phyloP scores from a whole-genome alignment of 1,139 yeast species.

The Candida glucosophila region DNA sequence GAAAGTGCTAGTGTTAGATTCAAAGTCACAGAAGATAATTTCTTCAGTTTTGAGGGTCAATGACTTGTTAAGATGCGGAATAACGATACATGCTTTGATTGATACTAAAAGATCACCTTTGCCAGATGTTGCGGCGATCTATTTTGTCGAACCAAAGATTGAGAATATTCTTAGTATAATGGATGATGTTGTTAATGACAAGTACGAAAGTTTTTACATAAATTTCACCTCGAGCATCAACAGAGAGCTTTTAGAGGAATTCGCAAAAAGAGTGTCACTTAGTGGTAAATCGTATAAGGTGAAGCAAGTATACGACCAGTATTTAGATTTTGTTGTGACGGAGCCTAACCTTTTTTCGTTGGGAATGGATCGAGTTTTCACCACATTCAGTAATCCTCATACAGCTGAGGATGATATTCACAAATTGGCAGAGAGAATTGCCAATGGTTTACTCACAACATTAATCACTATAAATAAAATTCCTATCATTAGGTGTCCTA shows the following conservation, averaged over 20 bases:
- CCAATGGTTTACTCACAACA: slow-evolving; percentile 73
- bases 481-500: slow-evolving; percentile 85
- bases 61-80: slow-evolving; percentile 80
- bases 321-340: slow-evolving; percentile 82
- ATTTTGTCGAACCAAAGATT: slow-evolving; percentile 80
- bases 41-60: slow-evolving; percentile 87
- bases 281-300: slow-evolving; percentile 64
- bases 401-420: slow-evolving; percentile 74
- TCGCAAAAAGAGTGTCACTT: slow-evolving; percentile 74
- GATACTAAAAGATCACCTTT: slow-evolving; percentile 64
- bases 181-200: slow-evolving; percentile 62
- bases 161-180: slow-evolving; percentile 65
- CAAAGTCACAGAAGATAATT: slow-evolving; percentile 71
- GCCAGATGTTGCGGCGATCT: slow-evolving; percentile 91
- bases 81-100: slow-evolving; percentile 79
- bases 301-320: slow-evolving; percentile 88
- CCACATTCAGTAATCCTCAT: slow-evolving; percentile 58
- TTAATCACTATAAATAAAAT: slow-evolving; percentile 70
- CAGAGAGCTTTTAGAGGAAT: slow-evolving; percentile 74
- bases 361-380: slow-evolving; percentile 59
- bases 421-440: slow-evolving; percentile 55
- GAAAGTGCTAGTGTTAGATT: slow-evolving; percentile 88
- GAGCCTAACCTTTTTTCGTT: slow-evolving; percentile 86
- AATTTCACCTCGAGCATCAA: slow-evolving; percentile 78
- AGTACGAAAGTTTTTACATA: slow-evolving; percentile 71